Evolutionary conservation across 176 grass and related monocot genomes (phyloP).

Genomic region (Zoysia pacifica): DNA sequence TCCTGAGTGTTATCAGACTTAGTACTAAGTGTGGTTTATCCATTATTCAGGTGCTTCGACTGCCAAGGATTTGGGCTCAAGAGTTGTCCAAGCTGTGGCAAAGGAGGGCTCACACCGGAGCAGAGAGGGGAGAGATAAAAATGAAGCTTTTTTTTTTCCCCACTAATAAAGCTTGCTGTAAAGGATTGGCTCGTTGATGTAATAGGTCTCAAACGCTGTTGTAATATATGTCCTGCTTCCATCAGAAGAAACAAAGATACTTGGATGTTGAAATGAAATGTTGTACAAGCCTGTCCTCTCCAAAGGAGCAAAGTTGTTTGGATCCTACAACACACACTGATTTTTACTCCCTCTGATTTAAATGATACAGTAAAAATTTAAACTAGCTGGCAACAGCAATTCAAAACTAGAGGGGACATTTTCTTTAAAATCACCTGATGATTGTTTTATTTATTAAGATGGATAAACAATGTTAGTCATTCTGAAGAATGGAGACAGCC

Average conservation of each 20-base stretch:
- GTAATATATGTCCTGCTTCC: too few relatives aligned
- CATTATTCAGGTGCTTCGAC: slow-evolving; percentile 65
- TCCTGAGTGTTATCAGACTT: background rate
- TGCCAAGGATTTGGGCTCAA: slow-evolving; percentile 91
- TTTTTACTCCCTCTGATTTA: background rate
- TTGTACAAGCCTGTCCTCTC: background rate
- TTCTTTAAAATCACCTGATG: background rate
- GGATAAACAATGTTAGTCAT: too few relatives aligned
- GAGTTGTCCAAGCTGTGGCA: slow-evolving; percentile 79
- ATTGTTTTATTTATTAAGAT: background rate
- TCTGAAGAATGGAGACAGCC: background rate
- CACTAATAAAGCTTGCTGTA: background rate
- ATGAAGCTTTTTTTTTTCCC: background rate
- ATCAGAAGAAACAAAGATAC: too few relatives aligned
- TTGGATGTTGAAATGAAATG: background rate
- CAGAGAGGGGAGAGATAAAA: slow-evolving; percentile 80
- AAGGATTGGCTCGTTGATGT: background rate
- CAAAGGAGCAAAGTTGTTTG: background rate
- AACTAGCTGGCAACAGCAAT: too few relatives aligned
- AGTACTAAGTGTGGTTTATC: background rate
- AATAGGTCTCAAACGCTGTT: background rate
- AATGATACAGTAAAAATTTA: background rate
- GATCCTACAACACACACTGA: background rate
- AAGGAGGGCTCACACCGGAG: slow-evolving; percentile 78
- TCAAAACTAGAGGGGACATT: too few relatives aligned